These are phyloP conservation scores for Triglochin maritima DNA, from an alignment of 106 monocot genomes.

Conservation along the genomic window DNA sequence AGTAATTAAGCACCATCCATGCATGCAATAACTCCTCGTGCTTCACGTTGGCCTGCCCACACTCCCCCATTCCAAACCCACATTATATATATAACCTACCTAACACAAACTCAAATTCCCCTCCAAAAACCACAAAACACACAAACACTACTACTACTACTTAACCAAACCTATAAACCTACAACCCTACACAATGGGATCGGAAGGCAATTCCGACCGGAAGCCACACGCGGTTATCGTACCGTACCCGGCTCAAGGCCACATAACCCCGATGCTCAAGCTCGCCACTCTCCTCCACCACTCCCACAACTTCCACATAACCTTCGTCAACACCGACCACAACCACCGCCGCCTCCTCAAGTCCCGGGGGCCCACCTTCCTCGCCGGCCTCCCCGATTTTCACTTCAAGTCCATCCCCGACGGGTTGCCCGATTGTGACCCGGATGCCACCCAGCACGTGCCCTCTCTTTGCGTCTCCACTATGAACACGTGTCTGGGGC, in stretches of 20 bases:
- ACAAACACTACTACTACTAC: too few species aligned
- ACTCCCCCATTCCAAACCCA: too few species aligned
- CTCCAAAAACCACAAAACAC: too few species aligned
- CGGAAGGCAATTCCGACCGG: too few species aligned
- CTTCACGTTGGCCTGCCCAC: too few species aligned
- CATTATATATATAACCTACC: too few species aligned
- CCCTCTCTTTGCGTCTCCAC: conserved; percentile 10
- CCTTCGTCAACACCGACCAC: conserved; percentile 12
- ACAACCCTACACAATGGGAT: too few species aligned
- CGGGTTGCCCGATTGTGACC: conserved; percentile 4
- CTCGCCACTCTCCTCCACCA: background rate
- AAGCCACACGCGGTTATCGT: conserved; percentile 2
- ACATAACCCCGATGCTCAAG: background rate
- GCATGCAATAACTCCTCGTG: too few species aligned
- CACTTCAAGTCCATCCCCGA: conserved; percentile 21
- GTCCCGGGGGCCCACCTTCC: background rate
- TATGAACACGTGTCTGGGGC: background rate
- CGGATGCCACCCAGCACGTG: conserved; percentile 12
- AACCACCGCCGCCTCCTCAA: conserved; percentile 3
- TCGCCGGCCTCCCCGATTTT: conserved; percentile 2
- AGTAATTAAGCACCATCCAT: too few species aligned
- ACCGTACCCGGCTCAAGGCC: conserved; percentile 1
- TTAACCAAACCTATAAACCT: too few species aligned
- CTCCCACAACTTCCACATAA: conserved; percentile 1
- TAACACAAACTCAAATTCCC: too few species aligned